Evolutionary conservation across 768 basidiomycete species (phyloP).

Genomic region (Boletus fagicola): DNA sequence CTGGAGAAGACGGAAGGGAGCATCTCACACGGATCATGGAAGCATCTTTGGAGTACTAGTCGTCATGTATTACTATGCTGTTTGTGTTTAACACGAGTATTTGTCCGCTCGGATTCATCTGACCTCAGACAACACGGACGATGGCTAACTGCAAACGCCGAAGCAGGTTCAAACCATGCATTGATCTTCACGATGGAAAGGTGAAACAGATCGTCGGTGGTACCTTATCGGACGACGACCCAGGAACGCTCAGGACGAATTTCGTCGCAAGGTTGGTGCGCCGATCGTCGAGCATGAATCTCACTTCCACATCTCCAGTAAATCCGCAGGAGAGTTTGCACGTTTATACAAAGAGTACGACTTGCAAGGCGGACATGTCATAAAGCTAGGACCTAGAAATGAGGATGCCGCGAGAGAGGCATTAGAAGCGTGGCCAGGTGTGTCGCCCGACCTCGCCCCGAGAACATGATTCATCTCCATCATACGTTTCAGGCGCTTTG

Average conservation of each 20-base stretch:
- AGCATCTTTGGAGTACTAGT: constrained; percentile 70
- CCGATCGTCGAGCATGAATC: background rate
- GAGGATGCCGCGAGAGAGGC: constrained; percentile 87
- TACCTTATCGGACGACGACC: constrained; percentile 70
- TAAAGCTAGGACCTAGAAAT: constrained; percentile 91
- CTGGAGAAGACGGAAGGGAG: constrained; percentile 78
- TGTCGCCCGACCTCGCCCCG: constrained; percentile 4
- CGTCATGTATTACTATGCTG: constrained; percentile 4
- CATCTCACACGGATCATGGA: constrained; percentile 82
- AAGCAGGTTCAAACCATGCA: constrained; percentile 84
- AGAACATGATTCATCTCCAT: constrained; percentile 2
- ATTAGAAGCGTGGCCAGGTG: constrained; percentile 80
- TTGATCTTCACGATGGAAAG: constrained; percentile 92
- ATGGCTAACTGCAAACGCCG: constrained; percentile 26
- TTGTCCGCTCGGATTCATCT: background rate
- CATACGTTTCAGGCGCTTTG: constrained; percentile 53
- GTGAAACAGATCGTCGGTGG: constrained; percentile 99
- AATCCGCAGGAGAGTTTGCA: constrained; percentile 78
- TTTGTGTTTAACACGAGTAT: constrained; percentile 9
- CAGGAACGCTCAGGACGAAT: constrained; percentile 73
- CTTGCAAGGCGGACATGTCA: constrained; percentile 89
- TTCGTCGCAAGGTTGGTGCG: constrained; percentile 75
- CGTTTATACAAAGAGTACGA: constrained; percentile 66
- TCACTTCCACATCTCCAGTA: constrained; percentile 42
- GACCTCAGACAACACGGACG: constrained; percentile 1